Evolutionary conservation across 768 basidiomycete species (phyloP).

Genomic region (Brasilioporus rufonigricans): DNA sequence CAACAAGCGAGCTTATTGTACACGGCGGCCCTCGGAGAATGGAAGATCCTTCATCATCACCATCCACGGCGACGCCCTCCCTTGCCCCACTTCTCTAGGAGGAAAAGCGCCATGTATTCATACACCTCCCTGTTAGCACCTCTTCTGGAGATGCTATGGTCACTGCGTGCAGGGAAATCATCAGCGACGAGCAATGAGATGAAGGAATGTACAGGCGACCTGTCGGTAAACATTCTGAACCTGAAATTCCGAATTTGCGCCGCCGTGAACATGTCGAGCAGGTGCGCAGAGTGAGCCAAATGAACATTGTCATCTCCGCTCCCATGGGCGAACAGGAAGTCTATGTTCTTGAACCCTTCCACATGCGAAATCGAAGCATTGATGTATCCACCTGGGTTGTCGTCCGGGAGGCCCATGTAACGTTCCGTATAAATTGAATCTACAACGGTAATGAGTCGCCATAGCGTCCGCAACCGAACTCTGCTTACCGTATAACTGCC

Average conservation of each 20-base stretch:
- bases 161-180: conserved; percentile 42
- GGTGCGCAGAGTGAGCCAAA: conserved; percentile 83
- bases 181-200: conserved; percentile 6
- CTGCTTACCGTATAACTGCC: conserved; percentile 70
- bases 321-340: conserved; percentile 88
- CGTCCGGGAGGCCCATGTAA: conserved; percentile 84
- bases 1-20: conserved; percentile 8
- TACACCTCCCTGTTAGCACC: conserved; percentile 84
- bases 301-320: conserved; percentile 98
- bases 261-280: conserved; percentile 90
- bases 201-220: conserved; percentile 44
- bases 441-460: conserved; percentile 26
- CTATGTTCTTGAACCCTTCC: conserved; percentile 75
- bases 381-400: conserved; percentile 85
- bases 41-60: conserved; percentile 30
- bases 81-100: conserved; percentile 93
- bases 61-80: conserved; percentile 66
- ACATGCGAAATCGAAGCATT: conserved; percentile 88
- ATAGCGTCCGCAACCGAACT: background rate
- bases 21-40: background rate
- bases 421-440: conserved; percentile 98
- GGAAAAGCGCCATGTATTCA: conserved; percentile 80
- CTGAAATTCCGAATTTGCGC: conserved; percentile 69
- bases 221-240: conserved; percentile 98
- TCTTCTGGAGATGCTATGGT: conserved; percentile 71